Percentiles rank a stretch among this genome's conserved stretches.
These are phyloP conservation scores for Globisporangium spiculum DNA, from an alignment of 352 stramenopile genomes.

Conservation along the genomic window DNA sequence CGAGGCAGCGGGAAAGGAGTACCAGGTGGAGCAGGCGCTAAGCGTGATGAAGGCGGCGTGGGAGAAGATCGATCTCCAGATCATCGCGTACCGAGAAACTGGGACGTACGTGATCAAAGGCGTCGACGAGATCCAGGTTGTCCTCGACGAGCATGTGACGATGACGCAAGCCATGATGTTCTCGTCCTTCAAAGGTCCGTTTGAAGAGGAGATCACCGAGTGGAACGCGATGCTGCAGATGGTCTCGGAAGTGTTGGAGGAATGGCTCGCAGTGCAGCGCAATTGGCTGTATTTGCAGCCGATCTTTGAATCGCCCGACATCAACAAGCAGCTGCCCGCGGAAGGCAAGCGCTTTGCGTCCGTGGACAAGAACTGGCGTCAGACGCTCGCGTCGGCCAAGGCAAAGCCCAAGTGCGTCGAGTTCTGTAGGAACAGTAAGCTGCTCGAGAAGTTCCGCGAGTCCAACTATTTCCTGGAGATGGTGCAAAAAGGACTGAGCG, in stretches of 20 bases:
- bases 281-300: slow-evolving; percentile 96
- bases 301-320: slow-evolving; percentile 95
- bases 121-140: slow-evolving; percentile 92
- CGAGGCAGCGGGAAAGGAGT: slow-evolving; percentile 94
- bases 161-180: slow-evolving; percentile 97
- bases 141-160: slow-evolving; percentile 95
- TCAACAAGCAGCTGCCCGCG: slow-evolving; percentile 94
- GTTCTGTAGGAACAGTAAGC: slow-evolving; percentile 91
- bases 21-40: slow-evolving; percentile 92
- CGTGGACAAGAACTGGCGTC: slow-evolving; percentile 95
- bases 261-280: slow-evolving; percentile 94
- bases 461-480: slow-evolving; percentile 94
- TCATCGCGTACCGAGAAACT: slow-evolving; percentile 90
- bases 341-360: slow-evolving; percentile 94
- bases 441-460: slow-evolving; percentile 93
- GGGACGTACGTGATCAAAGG: slow-evolving; percentile 94
- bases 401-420: slow-evolving; percentile 87
- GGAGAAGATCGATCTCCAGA: slow-evolving; percentile 89
- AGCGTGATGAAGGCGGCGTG: slow-evolving; percentile 92
- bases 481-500: slow-evolving; percentile 90
- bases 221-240: slow-evolving; percentile 91
- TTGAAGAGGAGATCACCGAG: slow-evolving; percentile 92
- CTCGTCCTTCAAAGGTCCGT: slow-evolving; percentile 93
- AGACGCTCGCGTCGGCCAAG: slow-evolving; percentile 86
- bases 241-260: slow-evolving; percentile 92